Evolutionary conservation across 306 rosid genomes (phyloP), one percentile per base, ranked within the genome.

Genomic region (Arachis hypogaea): DNA sequence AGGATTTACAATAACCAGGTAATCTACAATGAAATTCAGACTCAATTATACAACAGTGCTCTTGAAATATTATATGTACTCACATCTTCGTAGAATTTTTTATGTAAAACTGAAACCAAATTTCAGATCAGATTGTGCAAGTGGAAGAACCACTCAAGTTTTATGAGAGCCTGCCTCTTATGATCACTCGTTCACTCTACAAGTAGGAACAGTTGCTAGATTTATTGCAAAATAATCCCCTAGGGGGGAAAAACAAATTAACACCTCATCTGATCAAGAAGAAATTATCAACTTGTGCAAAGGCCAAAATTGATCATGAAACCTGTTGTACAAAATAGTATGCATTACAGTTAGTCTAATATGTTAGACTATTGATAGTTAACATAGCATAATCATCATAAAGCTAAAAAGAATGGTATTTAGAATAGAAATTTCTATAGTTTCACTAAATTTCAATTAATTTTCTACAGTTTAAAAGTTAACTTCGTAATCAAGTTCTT

Each of bases 1-100:
- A 72, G 66, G 60, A 61, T 77, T 82, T 82, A 68, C 85, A 82
- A 59, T 40, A 41, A 72, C 50, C 71, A 81, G 43, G 62, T 51
- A 14, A 75, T 63, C 69, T 40, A 69, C 38, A 70, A 46, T 14
- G n/a, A 16, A 18, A 29, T 22, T 73, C 18, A 29, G 60, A 71
- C 60, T 76, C 38, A 42, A 51, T 30, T 43, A 59, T 61, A 52
- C 67, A 79, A 14, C 63, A 43, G 45, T 60, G 41, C 30, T 63
- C 30, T 63, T 73, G 66, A 70, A 67, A 62, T 18, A 41, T 73
- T 59, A 58, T 66, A 38, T 72, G 59, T 42, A 11, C 69, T 47
- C 67, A 55, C 73, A 62, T 62, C 67, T 38, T 42, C 40, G 54
- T 14, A 41, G 14, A 62, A 66, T 5, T 57, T 50, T 16, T 47